A percentile compares a stretch with the other conserved stretches of the same genome.
Conservation (phyloP, 2,329 filamentous ascomycete genomes). For the Beauveria pseudobassiana region DNA sequence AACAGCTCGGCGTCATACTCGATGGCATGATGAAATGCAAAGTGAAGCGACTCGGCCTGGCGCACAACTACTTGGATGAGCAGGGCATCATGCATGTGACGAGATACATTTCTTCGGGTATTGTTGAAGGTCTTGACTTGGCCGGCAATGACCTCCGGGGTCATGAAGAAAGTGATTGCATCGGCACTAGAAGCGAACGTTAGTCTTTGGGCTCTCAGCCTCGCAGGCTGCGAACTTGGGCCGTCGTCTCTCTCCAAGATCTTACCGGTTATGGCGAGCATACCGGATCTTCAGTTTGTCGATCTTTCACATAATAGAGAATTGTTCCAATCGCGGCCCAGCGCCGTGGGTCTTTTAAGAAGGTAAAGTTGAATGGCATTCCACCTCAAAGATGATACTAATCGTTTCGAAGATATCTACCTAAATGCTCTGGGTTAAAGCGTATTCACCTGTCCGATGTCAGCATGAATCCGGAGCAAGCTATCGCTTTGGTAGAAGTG, state of each 20-base stretch:
- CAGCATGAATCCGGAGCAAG: constrained; percentile 75
- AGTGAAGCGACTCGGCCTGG: constrained; percentile 71
- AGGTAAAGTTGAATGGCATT: constrained; percentile 47
- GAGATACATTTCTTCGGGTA: constrained; percentile 65
- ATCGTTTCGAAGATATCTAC: constrained; percentile 54
- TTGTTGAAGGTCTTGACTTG: constrained; percentile 82
- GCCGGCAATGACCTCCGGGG: constrained; percentile 70
- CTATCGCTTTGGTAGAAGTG: constrained; percentile 84
- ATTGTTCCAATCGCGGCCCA: constrained; percentile 68
- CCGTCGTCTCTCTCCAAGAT: constrained; percentile 66
- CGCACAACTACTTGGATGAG: constrained; percentile 69
- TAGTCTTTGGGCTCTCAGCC: constrained; percentile 70
- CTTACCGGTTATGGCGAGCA: constrained; percentile 61
- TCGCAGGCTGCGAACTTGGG: constrained; percentile 77
- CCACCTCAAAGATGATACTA: neutral
- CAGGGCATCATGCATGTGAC: constrained; percentile 70
- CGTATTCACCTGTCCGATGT: constrained; percentile 83
- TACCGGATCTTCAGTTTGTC: constrained; percentile 75
- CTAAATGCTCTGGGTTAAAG: constrained; percentile 69
- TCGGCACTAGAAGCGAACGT: constrained; percentile 44
- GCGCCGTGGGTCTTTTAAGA: constrained; percentile 64
- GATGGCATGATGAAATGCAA: constrained; percentile 75
- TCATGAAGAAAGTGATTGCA: constrained; percentile 45
- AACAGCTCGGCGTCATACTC: constrained; percentile 68
- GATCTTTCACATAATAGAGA: constrained; percentile 85